Conservation (phyloP, 2,329 filamentous ascomycete species). For the Fusarium sp. region DNA sequence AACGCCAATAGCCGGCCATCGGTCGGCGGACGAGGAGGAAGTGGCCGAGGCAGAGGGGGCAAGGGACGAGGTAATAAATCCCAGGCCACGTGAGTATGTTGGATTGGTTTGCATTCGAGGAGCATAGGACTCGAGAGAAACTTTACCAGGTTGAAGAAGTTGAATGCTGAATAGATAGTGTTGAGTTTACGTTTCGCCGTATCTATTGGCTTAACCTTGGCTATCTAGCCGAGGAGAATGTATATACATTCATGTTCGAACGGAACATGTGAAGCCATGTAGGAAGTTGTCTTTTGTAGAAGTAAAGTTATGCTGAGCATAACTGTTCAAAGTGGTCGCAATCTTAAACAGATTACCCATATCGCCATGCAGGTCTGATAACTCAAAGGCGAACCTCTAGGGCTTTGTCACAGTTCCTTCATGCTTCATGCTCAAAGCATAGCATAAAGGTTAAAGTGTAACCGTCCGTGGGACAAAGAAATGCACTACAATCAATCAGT, state of each 20-base stretch:
- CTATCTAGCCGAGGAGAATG: conserved; percentile 11
- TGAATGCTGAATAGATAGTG: conserved; percentile 7
- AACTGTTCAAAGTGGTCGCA: neutral
- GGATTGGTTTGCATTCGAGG: conserved; percentile 22
- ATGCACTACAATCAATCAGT: conserved; percentile 8
- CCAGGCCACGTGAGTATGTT: conserved; percentile 11
- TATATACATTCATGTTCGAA: conserved; percentile 29
- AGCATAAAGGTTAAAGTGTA: neutral
- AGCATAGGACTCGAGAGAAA: conserved; percentile 34
- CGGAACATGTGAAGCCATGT: neutral
- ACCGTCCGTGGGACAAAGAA: neutral
- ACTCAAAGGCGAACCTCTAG: neutral
- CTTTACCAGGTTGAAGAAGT: conserved; percentile 5
- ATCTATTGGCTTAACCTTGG: conserved; percentile 22
- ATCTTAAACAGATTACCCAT: neutral
- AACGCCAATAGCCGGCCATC: conserved; percentile 30
- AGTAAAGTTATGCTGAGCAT: neutral
- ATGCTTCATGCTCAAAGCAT: neutral
- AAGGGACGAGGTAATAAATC: conserved; percentile 40
- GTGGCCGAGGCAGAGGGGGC: conserved; percentile 39
- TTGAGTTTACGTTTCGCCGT: conserved; percentile 21
- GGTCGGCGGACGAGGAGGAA: conserved; percentile 35
- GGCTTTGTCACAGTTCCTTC: neutral
- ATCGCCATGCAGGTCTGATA: neutral
- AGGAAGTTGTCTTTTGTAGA: neutral